Percentiles rank a stretch among this genome's conserved stretches.
phyloP scores from a whole-genome alignment of 2,329 filamentous ascomycete species.

The Chaetomium olivaceum region DNA sequence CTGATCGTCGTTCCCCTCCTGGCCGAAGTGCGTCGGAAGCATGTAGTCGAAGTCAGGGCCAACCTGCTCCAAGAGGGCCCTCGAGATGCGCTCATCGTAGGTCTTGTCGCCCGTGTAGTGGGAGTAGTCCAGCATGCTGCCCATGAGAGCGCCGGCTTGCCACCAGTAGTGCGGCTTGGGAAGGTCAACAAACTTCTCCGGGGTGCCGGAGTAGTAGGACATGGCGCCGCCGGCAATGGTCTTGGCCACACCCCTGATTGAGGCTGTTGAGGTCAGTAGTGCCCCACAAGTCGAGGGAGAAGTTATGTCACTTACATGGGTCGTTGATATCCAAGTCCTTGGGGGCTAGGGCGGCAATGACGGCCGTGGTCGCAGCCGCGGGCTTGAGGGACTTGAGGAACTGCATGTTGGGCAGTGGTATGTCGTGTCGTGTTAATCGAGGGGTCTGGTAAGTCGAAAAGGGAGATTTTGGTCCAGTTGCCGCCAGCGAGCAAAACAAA shows the following conservation, averaged over 20 bases:
- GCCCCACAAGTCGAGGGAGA: slow-evolving; percentile 23
- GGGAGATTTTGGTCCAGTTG: slow-evolving; percentile 4
- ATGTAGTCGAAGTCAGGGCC: slow-evolving; percentile 63
- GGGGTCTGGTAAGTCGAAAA: slow-evolving; percentile 6
- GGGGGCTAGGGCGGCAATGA: slow-evolving; percentile 32
- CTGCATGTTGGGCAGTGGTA: slow-evolving; percentile 26
- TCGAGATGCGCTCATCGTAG: slow-evolving; percentile 61
- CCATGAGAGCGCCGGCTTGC: slow-evolving; percentile 66
- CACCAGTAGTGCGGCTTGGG: slow-evolving; percentile 70
- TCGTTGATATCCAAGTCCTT: slow-evolving; percentile 43
- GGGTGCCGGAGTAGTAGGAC: slow-evolving; percentile 62
- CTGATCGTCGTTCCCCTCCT: slow-evolving; percentile 74
- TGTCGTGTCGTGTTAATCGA: neutral
- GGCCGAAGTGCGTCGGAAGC: slow-evolving; percentile 54
- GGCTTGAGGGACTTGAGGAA: slow-evolving; percentile 36
- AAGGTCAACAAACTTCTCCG: slow-evolving; percentile 61
- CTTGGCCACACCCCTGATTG: slow-evolving; percentile 61
- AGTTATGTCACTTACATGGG: slow-evolving; percentile 35
- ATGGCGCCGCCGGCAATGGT: slow-evolving; percentile 62
- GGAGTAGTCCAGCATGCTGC: slow-evolving; percentile 69
- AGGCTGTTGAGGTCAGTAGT: slow-evolving; percentile 46
- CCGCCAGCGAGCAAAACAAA: slow-evolving; percentile 29
- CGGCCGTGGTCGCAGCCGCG: slow-evolving; percentile 24
- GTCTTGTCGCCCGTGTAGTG: slow-evolving; percentile 63
- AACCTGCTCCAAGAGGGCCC: slow-evolving; percentile 60